phyloP scores from a whole-genome alignment of 2,329 filamentous ascomycete species.

The Epichloe bromicola region DNA sequence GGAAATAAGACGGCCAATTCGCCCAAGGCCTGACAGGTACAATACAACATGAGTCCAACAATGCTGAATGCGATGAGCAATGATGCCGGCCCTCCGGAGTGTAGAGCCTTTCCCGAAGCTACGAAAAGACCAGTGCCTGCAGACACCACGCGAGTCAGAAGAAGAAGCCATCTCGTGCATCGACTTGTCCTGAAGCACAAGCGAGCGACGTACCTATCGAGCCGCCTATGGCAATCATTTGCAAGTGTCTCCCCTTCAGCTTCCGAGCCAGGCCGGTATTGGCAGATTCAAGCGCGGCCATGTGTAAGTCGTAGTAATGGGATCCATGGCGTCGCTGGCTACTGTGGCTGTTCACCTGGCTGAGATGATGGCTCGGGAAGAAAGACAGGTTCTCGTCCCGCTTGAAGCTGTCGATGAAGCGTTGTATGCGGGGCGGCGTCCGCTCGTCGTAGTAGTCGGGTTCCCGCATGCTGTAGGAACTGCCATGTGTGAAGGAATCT shows the following conservation, averaged over 20 bases:
- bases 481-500: slow-evolving; percentile 38
- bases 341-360: slow-evolving; percentile 17
- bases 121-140: slow-evolving; percentile 65
- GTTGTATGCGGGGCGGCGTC: slow-evolving; percentile 22
- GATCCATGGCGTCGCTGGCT: slow-evolving; percentile 16
- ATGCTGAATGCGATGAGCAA: slow-evolving; percentile 65
- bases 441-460: slow-evolving; percentile 32
- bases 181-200: neutral
- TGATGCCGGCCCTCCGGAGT: slow-evolving; percentile 63
- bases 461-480: slow-evolving; percentile 38
- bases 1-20: slow-evolving; percentile 87
- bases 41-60: slow-evolving; percentile 80
- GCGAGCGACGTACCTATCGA: slow-evolving; percentile 53
- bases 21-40: slow-evolving; percentile 80
- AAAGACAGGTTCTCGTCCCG: slow-evolving; percentile 41
- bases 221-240: slow-evolving; percentile 96
- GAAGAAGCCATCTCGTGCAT: neutral
- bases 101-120: slow-evolving; percentile 60
- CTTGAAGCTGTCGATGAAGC: slow-evolving; percentile 49
- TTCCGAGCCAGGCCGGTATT: slow-evolving; percentile 62
- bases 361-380: slow-evolving; percentile 31
- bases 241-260: slow-evolving; percentile 73
- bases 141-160: slow-evolving; percentile 14
- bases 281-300: slow-evolving; percentile 59
- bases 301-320: slow-evolving; percentile 42